Conservation (phyloP, 345 rosid genomes). For the Populus nigra region DNA sequence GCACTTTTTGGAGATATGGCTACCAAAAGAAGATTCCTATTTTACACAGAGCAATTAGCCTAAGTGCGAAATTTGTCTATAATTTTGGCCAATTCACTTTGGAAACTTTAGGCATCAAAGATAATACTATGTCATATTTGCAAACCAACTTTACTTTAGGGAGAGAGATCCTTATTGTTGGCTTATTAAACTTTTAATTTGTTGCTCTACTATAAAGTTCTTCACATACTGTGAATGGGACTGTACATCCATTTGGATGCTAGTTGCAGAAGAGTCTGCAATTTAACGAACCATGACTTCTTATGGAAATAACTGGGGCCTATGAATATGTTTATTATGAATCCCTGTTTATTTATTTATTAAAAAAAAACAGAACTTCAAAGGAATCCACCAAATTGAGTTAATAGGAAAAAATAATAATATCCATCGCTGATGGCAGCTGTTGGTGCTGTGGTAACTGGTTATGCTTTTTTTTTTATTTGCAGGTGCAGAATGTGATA, state of each 20-base stretch:
- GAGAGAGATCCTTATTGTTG: neutral
- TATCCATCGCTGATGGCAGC: neutral
- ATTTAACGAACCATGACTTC: no score
- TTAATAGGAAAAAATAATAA: neutral
- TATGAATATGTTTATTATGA: neutral
- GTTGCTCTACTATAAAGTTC: neutral
- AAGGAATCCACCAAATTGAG: no score
- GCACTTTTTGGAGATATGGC: neutral
- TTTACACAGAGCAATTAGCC: neutral
- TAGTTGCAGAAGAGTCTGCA: neutral
- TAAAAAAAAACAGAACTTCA: no score
- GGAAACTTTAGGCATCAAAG: no score
- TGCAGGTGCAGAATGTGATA: slow-evolving; percentile 72
- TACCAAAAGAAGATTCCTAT: neutral
- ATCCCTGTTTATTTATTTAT: neutral
- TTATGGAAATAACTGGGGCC: neutral
- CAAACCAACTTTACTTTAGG: neutral
- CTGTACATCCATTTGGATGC: no score
- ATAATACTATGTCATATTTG: neutral
- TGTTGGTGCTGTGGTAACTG: neutral
- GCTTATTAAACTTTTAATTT: neutral
- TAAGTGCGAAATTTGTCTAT: no score
- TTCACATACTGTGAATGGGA: no score
- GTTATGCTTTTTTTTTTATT: slow-evolving; percentile 13
- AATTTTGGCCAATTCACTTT: no score